phyloP scores from a whole-genome alignment of 116 monocot genomes.

The Posidonia oceanica region DNA sequence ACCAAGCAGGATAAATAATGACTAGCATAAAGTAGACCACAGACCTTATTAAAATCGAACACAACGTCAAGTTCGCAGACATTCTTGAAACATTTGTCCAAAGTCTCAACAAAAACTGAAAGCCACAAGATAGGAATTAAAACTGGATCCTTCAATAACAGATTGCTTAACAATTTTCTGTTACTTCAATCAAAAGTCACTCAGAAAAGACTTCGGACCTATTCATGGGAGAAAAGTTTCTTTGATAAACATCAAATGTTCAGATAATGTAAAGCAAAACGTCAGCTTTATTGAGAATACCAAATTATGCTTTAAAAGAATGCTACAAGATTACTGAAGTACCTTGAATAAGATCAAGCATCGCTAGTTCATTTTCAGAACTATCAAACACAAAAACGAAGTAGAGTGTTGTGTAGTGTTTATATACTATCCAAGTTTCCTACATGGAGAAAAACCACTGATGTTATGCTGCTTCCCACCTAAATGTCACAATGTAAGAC shows the following conservation, averaged over 20 bases:
- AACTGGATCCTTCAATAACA: neutral
- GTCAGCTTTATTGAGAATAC: neutral
- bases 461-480: neutral
- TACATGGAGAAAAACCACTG: constrained; percentile 1
- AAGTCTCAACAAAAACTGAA: constrained; percentile 85
- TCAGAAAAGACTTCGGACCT: too few species aligned
- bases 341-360: constrained; percentile 98
- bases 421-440: constrained; percentile 21
- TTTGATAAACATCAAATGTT: too few species aligned
- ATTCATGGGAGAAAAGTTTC: too few species aligned
- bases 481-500: too few species aligned
- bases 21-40: neutral
- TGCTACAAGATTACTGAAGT: neutral
- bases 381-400: constrained; percentile 73
- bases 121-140: neutral
- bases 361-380: constrained; percentile 90
- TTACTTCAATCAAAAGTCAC: too few species aligned
- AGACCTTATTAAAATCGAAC: constrained; percentile 91
- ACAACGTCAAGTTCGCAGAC: constrained; percentile 92
- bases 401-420: constrained; percentile 27
- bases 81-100: constrained; percentile 98
- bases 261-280: neutral
- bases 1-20: too few species aligned
- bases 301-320: neutral
- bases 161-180: too few species aligned